Conservation (phyloP, 371 early-diverging fungal species). For the Mucor racemosus region DNA sequence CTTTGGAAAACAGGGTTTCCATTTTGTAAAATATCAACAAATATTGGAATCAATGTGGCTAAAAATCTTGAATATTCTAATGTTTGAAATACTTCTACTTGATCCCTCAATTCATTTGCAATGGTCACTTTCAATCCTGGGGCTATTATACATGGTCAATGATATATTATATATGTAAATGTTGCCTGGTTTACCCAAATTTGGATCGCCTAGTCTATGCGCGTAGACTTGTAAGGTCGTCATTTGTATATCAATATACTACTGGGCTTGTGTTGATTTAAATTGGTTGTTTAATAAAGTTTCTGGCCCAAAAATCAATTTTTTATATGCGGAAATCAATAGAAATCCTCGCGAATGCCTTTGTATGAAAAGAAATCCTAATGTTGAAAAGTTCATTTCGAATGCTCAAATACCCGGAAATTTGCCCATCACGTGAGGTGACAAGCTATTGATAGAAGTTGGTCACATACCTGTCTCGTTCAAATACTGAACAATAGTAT, state of each 20-base stretch:
- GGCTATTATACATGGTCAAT: slow-evolving; percentile 20
- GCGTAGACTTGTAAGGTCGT: slow-evolving; percentile 72
- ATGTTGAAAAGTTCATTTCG: slow-evolving; percentile 10
- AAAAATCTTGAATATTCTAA: slow-evolving; percentile 84
- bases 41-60: slow-evolving; percentile 82
- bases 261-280: background rate
- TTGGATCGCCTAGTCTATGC: slow-evolving; percentile 69
- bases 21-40: slow-evolving; percentile 76
- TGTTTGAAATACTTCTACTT: slow-evolving; percentile 87
- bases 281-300: background rate
- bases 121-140: slow-evolving; percentile 79
- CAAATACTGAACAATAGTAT: too few species aligned
- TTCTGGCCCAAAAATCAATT: background rate
- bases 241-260: slow-evolving; percentile 21
- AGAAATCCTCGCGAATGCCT: background rate
- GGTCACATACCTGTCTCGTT: background rate
- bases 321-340: background rate
- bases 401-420: slow-evolving; percentile 5
- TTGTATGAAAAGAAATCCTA: background rate
- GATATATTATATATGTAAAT: background rate
- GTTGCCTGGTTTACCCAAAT: slow-evolving; percentile 48
- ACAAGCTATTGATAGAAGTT: background rate
- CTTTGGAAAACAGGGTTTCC: slow-evolving; percentile 82
- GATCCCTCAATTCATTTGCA: slow-evolving; percentile 89
- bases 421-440: slow-evolving; percentile 9